phyloP scores from a whole-genome alignment of 257 asterid species.

The Nicotiana tomentosiformis region DNA sequence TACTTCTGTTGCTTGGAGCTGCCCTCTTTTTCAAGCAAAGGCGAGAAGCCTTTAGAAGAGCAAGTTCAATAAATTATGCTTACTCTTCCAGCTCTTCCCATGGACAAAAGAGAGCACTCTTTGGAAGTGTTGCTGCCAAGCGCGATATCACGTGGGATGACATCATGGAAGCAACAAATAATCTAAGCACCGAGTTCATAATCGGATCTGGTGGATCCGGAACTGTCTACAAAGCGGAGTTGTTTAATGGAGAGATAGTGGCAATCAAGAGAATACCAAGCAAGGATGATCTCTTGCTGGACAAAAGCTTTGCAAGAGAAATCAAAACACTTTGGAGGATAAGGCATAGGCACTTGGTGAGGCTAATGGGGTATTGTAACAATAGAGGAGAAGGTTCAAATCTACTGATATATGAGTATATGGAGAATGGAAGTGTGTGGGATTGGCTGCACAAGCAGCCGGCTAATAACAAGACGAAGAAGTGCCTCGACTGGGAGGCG shows the following conservation, averaged over 20 bases:
- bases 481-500: conserved; percentile 57
- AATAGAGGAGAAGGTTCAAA: conserved; percentile 56
- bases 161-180: conserved; percentile 84
- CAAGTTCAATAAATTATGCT: conserved; percentile 32
- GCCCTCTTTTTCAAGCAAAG: conserved; percentile 55
- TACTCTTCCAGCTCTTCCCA: conserved; percentile 68
- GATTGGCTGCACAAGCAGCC: conserved; percentile 74
- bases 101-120: conserved; percentile 56
- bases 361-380: conserved; percentile 75
- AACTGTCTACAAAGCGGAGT: conserved; percentile 67
- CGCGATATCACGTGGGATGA: conserved; percentile 69
- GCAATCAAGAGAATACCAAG: conserved; percentile 74
- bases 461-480: conserved; percentile 39
- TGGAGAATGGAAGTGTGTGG: conserved; percentile 95
- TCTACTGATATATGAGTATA: conserved; percentile 76
- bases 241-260: conserved; percentile 60
- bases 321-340: conserved; percentile 83
- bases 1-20: conserved; percentile 55
- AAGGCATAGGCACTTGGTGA: conserved; percentile 78
- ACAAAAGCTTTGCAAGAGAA: conserved; percentile 83
- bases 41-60: conserved; percentile 44
- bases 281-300: conserved; percentile 61
- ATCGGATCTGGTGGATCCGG: conserved; percentile 89
- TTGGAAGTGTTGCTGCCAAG: conserved; percentile 40
- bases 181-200: conserved; percentile 74